These are phyloP conservation scores for Candida labiduridarum DNA, from an alignment of 1,139 yeast genomes.

Conservation along the genomic window DNA sequence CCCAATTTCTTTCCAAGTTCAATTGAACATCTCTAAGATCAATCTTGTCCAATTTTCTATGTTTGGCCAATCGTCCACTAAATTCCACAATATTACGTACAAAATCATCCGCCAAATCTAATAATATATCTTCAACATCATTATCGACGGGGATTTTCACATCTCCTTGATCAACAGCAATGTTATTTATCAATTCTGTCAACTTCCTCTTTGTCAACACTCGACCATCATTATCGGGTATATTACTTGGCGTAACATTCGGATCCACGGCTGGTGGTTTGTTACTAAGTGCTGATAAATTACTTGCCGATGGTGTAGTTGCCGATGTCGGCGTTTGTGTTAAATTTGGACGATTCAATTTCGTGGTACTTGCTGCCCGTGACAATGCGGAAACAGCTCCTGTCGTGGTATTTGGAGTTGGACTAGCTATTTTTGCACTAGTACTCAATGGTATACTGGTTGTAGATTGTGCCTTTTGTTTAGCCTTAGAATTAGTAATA, in stretches of 20 bases:
- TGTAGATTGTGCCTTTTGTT: conserved; percentile 1
- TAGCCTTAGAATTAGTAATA: conserved; percentile 7
- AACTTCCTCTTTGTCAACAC: conserved; percentile 87
- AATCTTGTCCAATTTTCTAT: conserved; percentile 83
- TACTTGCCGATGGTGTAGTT: conserved; percentile 14
- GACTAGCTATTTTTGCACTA: conserved; percentile 6
- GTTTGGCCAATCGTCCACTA: conserved; percentile 94
- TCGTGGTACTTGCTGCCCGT: conserved; percentile 4
- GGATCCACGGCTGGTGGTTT: conserved; percentile 9
- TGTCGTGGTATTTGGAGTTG: conserved; percentile 6
- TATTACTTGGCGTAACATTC: conserved; percentile 23
- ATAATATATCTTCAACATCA: conserved; percentile 86
- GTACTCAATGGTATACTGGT: conserved; percentile 3
- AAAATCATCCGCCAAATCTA: conserved; percentile 95
- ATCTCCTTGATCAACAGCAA: conserved; percentile 83
- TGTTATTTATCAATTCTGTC: conserved; percentile 79
- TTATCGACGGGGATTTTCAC: conserved; percentile 93
- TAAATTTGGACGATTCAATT: conserved; percentile 2
- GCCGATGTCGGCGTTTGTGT: conserved; percentile 12
- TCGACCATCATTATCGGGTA: conserved; percentile 64
- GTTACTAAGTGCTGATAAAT: background rate
- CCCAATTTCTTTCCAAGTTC: conserved; percentile 94
- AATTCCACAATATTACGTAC: conserved; percentile 87
- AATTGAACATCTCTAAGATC: conserved; percentile 90
- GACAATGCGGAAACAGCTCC: conserved; percentile 5